Evolutionary conservation across 495 filamentous ascomycete species (phyloP).

Genomic region (Emericellopsis terricola): DNA sequence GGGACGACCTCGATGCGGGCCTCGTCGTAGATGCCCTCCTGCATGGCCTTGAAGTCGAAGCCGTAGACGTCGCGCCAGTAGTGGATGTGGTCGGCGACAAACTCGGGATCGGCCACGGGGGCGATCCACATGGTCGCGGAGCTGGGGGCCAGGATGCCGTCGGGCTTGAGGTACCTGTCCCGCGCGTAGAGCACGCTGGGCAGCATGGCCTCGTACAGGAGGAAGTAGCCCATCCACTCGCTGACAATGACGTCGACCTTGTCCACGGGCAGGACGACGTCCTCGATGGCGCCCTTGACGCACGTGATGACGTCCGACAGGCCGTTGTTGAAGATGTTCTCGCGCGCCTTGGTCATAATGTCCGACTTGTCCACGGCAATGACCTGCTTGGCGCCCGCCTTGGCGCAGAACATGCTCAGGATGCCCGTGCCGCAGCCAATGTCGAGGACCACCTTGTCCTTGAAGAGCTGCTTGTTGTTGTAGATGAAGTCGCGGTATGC

Average conservation of each 20-base stretch:
- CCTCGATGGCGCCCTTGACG: constrained; percentile 91
- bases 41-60: constrained; percentile 88
- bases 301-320: constrained; percentile 74
- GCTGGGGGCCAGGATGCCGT: constrained; percentile 79
- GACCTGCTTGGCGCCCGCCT: constrained; percentile 83
- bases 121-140: constrained; percentile 82
- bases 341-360: constrained; percentile 85
- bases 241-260: constrained; percentile 98
- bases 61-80: constrained; percentile 99
- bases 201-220: constrained; percentile 97
- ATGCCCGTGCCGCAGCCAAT: constrained; percentile 92
- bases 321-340: constrained; percentile 77
- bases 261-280: constrained; percentile 69
- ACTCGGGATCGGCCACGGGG: constrained; percentile 72
- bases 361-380: constrained; percentile 95
- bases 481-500: constrained; percentile 97
- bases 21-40: constrained; percentile 65
- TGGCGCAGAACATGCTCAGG: constrained; percentile 78
- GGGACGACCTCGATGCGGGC: constrained; percentile 71
- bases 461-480: constrained; percentile 89
- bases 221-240: constrained; percentile 99
- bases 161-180: constrained; percentile 71
- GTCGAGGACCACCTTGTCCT: constrained; percentile 92
- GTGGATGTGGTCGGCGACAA: constrained; percentile 75
- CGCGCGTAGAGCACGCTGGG: constrained; percentile 89